phyloP scores from a whole-genome alignment of 2,329 filamentous ascomycete genomes.

The Myriosclerotinia curreyana region DNA sequence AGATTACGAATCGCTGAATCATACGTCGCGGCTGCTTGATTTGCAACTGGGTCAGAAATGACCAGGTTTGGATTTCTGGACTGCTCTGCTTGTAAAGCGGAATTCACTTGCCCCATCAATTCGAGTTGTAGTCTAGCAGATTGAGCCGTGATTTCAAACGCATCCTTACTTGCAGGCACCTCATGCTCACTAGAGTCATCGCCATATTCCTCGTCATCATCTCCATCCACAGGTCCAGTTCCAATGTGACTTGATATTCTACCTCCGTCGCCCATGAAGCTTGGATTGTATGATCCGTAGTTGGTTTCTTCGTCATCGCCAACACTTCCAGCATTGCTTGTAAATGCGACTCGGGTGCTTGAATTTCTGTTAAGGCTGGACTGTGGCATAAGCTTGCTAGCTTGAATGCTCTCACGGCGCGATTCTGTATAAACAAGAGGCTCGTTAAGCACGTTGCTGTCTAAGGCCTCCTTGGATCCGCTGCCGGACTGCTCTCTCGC shows the following conservation, averaged over 20 bases:
- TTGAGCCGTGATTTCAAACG: conserved; percentile 94
- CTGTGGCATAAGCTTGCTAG: conserved; percentile 31
- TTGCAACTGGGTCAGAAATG: conserved; percentile 72
- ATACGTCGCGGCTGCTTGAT: conserved; percentile 79
- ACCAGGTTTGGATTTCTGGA: conserved; percentile 65
- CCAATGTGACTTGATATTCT: conserved; percentile 33
- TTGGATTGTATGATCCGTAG: conserved; percentile 56
- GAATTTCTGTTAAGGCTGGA: conserved; percentile 31
- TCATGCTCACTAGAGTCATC: conserved; percentile 80
- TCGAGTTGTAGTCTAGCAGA: conserved; percentile 92
- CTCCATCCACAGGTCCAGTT: conserved; percentile 47
- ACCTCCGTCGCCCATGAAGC: conserved; percentile 44
- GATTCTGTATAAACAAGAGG: conserved; percentile 33
- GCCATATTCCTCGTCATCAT: conserved; percentile 71
- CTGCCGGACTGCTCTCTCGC: conserved; percentile 69
- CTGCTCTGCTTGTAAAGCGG: conserved; percentile 73
- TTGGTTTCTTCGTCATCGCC: conserved; percentile 53
- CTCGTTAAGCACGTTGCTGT: conserved; percentile 28
- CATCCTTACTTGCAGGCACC: conserved; percentile 77
- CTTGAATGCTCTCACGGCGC: conserved; percentile 49
- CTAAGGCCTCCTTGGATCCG: conserved; percentile 31
- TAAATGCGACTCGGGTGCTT: conserved; percentile 37
- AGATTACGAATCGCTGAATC: conserved; percentile 86
- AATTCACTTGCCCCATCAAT: conserved; percentile 78
- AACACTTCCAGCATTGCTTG: conserved; percentile 39